These are phyloP conservation scores for Arctium minus DNA, from an alignment of 129 eudicot species.

Conservation along the genomic window DNA sequence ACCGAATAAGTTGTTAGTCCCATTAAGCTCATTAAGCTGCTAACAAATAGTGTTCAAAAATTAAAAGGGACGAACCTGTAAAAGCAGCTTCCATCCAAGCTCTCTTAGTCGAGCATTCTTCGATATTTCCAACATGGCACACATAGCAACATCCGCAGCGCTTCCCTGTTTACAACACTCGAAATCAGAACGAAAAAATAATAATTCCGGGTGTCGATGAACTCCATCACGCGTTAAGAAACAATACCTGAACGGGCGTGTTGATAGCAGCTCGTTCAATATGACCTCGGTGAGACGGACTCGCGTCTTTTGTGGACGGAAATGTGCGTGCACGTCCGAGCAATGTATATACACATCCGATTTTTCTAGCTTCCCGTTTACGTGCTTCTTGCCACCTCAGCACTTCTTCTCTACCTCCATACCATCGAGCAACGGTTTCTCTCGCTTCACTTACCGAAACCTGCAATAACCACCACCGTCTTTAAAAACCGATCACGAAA, in stretches of 20 bases:
- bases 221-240: not conserved
- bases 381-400: conserved; percentile 78
- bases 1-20: too few relatives aligned
- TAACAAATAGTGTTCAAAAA: not conserved
- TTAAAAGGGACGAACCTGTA: conserved; percentile 67
- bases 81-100: conserved; percentile 88
- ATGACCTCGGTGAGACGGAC: conserved; percentile 51
- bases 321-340: conserved; percentile 86
- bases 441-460: conserved; percentile 83
- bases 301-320: conserved; percentile 48
- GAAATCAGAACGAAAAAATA: not conserved
- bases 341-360: conserved; percentile 61
- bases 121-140: conserved; percentile 92
- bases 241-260: conserved; percentile 92
- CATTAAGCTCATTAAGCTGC: too few relatives aligned
- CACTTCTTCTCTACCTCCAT: conserved; percentile 87
- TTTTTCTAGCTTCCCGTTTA: conserved; percentile 58
- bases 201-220: not conserved
- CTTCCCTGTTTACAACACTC: conserved; percentile 60
- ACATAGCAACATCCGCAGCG: conserved; percentile 99
- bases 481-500: not conserved
- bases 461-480: conserved; percentile 26
- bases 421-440: conserved; percentile 89
- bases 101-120: conserved; percentile 64
- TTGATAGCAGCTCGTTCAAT: conserved; percentile 99